Evolutionary conservation across 768 basidiomycete genomes (phyloP).

Genomic region (Exidia glandulosa): DNA sequence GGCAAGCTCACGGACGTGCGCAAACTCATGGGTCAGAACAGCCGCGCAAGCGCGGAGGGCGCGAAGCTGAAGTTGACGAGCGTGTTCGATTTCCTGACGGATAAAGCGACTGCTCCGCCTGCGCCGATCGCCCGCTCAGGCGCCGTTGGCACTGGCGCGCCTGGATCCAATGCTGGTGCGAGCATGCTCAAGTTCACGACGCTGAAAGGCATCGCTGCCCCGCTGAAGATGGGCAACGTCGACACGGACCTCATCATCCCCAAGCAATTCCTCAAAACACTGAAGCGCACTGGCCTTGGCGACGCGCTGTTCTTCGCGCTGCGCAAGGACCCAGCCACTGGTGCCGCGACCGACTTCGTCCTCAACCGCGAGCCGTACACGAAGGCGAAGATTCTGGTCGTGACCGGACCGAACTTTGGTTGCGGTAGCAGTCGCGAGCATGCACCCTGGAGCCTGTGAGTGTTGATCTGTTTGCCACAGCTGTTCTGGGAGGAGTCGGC

Average conservation of each 20-base stretch:
- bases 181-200: conserved; percentile 48
- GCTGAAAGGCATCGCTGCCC: conserved; percentile 66
- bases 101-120: conserved; percentile 28
- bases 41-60: conserved; percentile 34
- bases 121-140: conserved; percentile 33
- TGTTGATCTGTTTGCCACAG: conserved; percentile 7
- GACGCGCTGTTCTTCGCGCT: conserved; percentile 74
- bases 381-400: conserved; percentile 67
- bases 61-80: conserved; percentile 57
- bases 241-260: conserved; percentile 95
- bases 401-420: conserved; percentile 82
- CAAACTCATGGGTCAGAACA: conserved; percentile 44
- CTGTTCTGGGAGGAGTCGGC: neutral
- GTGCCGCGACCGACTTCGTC: conserved; percentile 73
- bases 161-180: conserved; percentile 1
- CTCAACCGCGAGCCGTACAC: conserved; percentile 74
- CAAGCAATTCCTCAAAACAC: conserved; percentile 86
- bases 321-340: conserved; percentile 66
- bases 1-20: conserved; percentile 80
- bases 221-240: conserved; percentile 72
- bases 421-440: conserved; percentile 87
- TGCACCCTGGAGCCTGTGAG: conserved; percentile 78
- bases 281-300: conserved; percentile 82
- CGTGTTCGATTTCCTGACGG: conserved; percentile 68
- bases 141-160: conserved; percentile 13